Conservation (phyloP, 495 filamentous ascomycete genomes). For the Alectoria sarmentosa region DNA sequence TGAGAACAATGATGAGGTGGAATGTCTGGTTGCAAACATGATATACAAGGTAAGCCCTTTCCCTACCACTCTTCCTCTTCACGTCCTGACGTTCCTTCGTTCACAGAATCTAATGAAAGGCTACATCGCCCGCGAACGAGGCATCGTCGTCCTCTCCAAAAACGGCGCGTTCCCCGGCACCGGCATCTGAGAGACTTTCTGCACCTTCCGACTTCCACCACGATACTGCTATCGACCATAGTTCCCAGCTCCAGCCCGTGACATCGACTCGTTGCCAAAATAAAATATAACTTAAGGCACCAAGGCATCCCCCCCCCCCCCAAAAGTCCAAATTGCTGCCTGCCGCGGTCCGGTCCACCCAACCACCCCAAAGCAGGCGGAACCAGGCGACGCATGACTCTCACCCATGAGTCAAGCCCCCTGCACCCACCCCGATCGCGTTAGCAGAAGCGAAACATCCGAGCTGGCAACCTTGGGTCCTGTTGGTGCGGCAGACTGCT, state of each 20-base stretch:
- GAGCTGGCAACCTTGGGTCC: neutral
- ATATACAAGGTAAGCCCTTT: constrained; percentile 80
- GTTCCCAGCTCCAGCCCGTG: neutral
- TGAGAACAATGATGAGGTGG: constrained; percentile 89
- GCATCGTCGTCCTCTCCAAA: constrained; percentile 86
- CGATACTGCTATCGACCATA: neutral
- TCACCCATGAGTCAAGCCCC: neutral
- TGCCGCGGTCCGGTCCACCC: constrained; percentile 4
- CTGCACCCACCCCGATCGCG: neutral
- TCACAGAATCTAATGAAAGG: constrained; percentile 96
- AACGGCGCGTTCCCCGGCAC: constrained; percentile 93
- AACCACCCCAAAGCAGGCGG: neutral
- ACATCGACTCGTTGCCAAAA: neutral
- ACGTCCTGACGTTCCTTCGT: constrained; percentile 5
- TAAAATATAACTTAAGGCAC: neutral
- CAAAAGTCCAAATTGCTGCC: constrained; percentile 2
- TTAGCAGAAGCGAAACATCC: constrained; percentile 1
- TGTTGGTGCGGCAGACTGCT: constrained; percentile 8
- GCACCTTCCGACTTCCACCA: constrained; percentile 6
- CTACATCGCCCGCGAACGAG: constrained; percentile 86
- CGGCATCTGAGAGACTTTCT: constrained; percentile 58
- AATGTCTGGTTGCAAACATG: constrained; percentile 88
- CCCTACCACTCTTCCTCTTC: neutral
- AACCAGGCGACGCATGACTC: neutral
- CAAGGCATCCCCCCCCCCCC: constrained; percentile 15